phyloP scores from a whole-genome alignment of 306 rosid species.

The barrel medic (Medicago truncatula) region MtrunA17r5.0-ANR NC_053048.1:37182001-37182500 shows the following conservation, averaged over 20 bases:
- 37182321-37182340: background rate
- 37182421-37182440: constrained; percentile 5
- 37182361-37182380: background rate
- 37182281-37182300: background rate
- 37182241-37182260: background rate
- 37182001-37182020: background rate
- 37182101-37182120: too few relatives aligned
- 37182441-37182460: constrained; percentile 18
- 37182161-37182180: background rate
- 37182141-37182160: background rate
- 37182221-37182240: constrained; percentile 7
- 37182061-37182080: background rate
- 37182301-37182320: background rate
- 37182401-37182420: constrained; percentile 1
- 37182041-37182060: background rate
- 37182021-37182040: background rate
- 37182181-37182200: background rate
- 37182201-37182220: background rate
- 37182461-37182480: background rate
- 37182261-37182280: background rate
- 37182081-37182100: background rate
- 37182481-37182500: constrained; percentile 12
- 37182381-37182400: constrained; percentile 24
- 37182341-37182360: too few relatives aligned
- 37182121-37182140: background rate